These are phyloP conservation scores for Boletus albobrunnescens DNA, from an alignment of 1,284 basidiomycete genomes.

Conservation along the genomic window DNA sequence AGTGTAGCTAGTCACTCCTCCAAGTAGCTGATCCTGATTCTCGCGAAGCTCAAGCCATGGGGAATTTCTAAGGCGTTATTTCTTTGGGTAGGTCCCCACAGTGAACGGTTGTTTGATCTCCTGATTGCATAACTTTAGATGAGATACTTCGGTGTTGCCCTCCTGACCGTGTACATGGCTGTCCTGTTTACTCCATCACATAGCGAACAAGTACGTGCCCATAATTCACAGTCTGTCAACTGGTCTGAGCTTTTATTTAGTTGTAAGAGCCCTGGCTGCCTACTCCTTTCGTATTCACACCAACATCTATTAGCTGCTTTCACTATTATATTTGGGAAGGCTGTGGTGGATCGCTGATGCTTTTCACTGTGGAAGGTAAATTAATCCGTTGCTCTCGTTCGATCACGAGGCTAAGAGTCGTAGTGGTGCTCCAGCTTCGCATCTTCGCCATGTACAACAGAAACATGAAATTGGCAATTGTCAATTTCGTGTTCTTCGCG, in stretches of 20 bases:
- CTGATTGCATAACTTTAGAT: not conserved
- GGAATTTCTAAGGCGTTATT: constrained; percentile 1
- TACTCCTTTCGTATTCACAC: not conserved
- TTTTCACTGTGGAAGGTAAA: constrained; percentile 4
- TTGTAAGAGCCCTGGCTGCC: not conserved
- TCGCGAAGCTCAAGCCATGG: not conserved
- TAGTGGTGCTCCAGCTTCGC: constrained; percentile 3
- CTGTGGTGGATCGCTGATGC: constrained; percentile 1
- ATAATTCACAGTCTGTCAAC: not conserved
- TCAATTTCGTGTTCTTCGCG: not conserved
- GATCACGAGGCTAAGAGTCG: not conserved
- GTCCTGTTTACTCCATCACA: constrained; percentile 1
- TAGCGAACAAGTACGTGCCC: not conserved
- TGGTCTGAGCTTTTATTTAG: not conserved
- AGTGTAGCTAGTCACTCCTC: not conserved
- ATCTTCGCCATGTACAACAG: constrained; percentile 4
- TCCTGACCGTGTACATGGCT: constrained; percentile 2
- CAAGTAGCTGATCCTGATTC: not conserved
- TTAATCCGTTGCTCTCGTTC: not conserved
- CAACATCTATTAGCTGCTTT: not conserved
- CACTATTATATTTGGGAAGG: constrained; percentile 2
- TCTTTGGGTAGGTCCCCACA: not conserved
- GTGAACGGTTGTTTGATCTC: not conserved
- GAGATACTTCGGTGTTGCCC: constrained; percentile 2
- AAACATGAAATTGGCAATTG: not conserved